Evolutionary conservation across 495 filamentous ascomycete species (phyloP), one percentile per base, ranked within the genome.

Genomic region (Letharia columbiana): DNA sequence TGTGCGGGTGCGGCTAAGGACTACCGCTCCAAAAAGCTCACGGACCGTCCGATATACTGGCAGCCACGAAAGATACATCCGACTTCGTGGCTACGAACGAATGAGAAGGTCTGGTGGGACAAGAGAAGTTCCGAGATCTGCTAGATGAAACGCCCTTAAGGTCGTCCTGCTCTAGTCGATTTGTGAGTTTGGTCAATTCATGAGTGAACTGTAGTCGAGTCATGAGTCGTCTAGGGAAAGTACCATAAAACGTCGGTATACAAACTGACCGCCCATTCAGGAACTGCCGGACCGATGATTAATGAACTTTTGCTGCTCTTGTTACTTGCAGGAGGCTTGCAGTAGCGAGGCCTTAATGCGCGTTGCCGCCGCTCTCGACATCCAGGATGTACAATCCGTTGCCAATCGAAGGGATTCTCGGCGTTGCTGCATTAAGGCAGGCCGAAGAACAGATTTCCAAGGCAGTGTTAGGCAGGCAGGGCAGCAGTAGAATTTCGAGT

Each of bases 251-350:
- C 7, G 12, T 5, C n/a, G 31, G 13, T 28, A 5, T 31, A 7
- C 49, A 52, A 49, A 23, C 31, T 17, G 17, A 35, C 13, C 52
- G 28, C 6, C 28, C 4, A 35, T 56, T 9, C 31, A 18, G 23
- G 23, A 52, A 8, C 20, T 35, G 28, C 35, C 4, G 23, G 52
- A 56, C 8, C 2, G 31, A 35, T 18, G 3, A 2, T 15, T 2
- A 12, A 37, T n/a, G 31, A 17, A 20, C 1, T 37, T 20, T 7
- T 31, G 31, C 33, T 39, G 54, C 7, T n/a, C 33, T 37, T 35
- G 1, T 56, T 35, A 35, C 28, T 18, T 57, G 54, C 54, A 57
- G 54, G 33, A 37, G 54, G 54, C 54, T 57, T 57, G 54, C 54
- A 57, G 54, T 57, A 57, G 54, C 33, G 54, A 57, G 31, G 8